A percentile compares a stretch with the other conserved stretches of the same genome.
These are phyloP conservation scores for Chrysopogon serrulatus DNA, from an alignment of 176 grass and related monocot genomes.

Conservation along the genomic window DNA sequence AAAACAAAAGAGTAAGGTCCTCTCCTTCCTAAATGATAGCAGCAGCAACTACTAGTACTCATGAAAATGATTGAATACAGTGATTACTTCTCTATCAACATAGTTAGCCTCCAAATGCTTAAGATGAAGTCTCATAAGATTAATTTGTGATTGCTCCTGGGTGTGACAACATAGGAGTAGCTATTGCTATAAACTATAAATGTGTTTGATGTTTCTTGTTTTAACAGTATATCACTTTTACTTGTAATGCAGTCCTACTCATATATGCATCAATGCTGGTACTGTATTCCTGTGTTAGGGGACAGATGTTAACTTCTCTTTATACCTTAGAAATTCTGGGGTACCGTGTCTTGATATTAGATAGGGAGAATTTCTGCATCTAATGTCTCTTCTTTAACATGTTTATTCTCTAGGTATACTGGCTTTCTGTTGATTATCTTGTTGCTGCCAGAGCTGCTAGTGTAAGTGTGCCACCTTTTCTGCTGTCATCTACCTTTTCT, in stretches of 20 bases:
- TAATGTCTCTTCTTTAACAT: conserved; percentile 21
- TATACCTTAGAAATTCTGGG: background rate
- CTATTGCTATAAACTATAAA: background rate
- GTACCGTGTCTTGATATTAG: background rate
- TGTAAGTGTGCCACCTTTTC: conserved; percentile 41
- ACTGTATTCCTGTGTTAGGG: background rate
- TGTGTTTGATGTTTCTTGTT: background rate
- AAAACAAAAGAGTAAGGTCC: background rate
- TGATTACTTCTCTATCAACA: background rate
- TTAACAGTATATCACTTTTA: background rate
- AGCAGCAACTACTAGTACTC: background rate
- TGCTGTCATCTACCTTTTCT: conserved; percentile 5
- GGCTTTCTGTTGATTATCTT: conserved; percentile 94
- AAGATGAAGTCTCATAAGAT: background rate
- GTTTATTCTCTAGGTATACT: conserved; percentile 77
- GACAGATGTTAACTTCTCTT: conserved; percentile 5
- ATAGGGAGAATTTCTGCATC: conserved; percentile 8
- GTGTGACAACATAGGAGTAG: background rate
- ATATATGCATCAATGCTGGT: background rate
- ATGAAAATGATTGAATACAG: background rate
- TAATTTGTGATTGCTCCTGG: background rate
- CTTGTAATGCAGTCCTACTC: background rate
- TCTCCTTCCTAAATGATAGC: background rate
- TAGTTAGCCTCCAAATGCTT: background rate
- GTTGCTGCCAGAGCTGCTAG: conserved; percentile 71